phyloP scores from a whole-genome alignment of 768 basidiomycete genomes.

The Xerocomus potaroensis region DNA sequence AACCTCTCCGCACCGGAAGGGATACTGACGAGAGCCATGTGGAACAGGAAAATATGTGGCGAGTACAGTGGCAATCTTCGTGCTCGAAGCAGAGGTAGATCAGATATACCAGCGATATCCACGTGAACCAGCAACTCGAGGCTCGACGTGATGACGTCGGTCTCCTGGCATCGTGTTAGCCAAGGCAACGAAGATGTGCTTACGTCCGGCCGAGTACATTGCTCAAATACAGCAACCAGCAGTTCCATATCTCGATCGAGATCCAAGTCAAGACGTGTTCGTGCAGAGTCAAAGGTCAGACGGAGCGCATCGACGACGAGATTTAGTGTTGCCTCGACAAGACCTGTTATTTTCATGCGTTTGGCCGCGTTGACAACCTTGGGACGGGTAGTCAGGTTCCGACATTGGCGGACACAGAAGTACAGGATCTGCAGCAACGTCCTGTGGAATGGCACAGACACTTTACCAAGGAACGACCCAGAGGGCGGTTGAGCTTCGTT shows the following conservation, averaged over 20 bases:
- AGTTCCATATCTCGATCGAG: conserved; percentile 80
- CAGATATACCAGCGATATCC: conserved; percentile 67
- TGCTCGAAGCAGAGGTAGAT: conserved; percentile 55
- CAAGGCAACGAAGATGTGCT: conserved; percentile 67
- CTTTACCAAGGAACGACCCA: conserved; percentile 62
- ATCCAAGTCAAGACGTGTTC: conserved; percentile 52
- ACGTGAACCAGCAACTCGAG: conserved; percentile 67
- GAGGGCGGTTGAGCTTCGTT: conserved; percentile 74
- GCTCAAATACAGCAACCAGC: conserved; percentile 77
- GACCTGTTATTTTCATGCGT: conserved; percentile 52
- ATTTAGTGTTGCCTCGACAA: conserved; percentile 58
- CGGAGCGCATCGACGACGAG: conserved; percentile 67
- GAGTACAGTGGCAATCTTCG: conserved; percentile 69
- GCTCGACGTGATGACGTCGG: conserved; percentile 70
- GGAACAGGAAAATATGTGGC: conserved; percentile 78
- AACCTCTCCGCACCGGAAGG: conserved; percentile 79
- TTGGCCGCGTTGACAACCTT: conserved; percentile 58
- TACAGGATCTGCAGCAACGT: conserved; percentile 76
- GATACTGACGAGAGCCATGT: conserved; percentile 76
- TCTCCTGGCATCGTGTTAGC: conserved; percentile 78
- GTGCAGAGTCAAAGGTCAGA: conserved; percentile 61
- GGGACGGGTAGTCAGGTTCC: conserved; percentile 44
- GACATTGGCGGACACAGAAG: conserved; percentile 65
- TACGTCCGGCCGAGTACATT: conserved; percentile 67
- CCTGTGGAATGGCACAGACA: conserved; percentile 71